These are phyloP conservation scores for Baorangia bicolor DNA, from an alignment of 768 basidiomycete genomes.

Conservation along the genomic window DNA sequence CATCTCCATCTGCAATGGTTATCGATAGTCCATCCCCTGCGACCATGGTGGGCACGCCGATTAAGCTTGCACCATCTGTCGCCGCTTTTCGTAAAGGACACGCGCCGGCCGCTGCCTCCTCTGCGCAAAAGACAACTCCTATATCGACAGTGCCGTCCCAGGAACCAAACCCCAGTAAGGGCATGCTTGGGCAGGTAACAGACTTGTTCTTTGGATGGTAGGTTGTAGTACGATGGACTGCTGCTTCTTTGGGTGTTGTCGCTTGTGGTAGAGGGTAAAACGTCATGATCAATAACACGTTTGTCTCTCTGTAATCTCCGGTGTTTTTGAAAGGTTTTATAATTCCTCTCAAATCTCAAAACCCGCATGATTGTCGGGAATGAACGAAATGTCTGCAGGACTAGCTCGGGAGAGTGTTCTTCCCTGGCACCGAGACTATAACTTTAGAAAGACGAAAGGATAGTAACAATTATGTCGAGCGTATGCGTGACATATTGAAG, in stretches of 20 bases:
- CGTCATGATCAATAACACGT: not conserved
- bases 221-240: slow-evolving; percentile 4
- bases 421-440: not conserved
- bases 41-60: slow-evolving; percentile 64
- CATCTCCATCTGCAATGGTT: slow-evolving; percentile 44
- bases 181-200: slow-evolving; percentile 70
- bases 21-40: slow-evolving; percentile 43
- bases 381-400: not conserved
- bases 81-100: slow-evolving; percentile 66
- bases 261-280: not conserved
- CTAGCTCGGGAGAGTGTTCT: no score
- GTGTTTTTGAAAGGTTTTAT: not conserved
- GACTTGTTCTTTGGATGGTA: slow-evolving; percentile 86
- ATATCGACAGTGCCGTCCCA: slow-evolving; percentile 10
- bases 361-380: not conserved
- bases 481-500: no score
- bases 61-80: slow-evolving; percentile 68
- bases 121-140: slow-evolving; percentile 24
- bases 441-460: not conserved
- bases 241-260: not conserved
- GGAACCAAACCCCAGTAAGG: slow-evolving; percentile 46
- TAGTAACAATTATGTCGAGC: not conserved
- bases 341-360: not conserved
- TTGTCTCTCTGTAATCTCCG: not conserved
- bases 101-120: slow-evolving; percentile 15